phyloP scores from a whole-genome alignment of 306 rosid genomes.

The Myrica gale region DNA sequence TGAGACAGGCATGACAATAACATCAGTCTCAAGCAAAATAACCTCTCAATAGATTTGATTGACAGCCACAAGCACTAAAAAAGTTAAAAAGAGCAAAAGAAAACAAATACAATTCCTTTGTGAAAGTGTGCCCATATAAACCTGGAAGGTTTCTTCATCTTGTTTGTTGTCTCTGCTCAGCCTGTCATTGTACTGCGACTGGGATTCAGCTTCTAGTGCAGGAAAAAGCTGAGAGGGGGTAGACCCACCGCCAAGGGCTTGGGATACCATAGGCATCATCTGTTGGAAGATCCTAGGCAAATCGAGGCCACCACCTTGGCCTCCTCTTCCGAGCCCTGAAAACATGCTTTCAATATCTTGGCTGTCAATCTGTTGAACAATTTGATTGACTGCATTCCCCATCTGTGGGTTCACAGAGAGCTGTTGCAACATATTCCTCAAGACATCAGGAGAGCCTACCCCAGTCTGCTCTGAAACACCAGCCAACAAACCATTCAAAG shows the following conservation, averaged over 20 bases:
- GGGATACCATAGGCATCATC: constrained; percentile 97
- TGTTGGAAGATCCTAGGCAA: constrained; percentile 88
- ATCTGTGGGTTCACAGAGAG: constrained; percentile 88
- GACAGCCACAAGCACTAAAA: neutral
- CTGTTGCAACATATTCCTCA: constrained; percentile 91
- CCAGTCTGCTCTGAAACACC: constrained; percentile 94
- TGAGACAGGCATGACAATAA: neutral
- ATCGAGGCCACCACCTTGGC: constrained; percentile 77
- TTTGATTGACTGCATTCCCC: constrained; percentile 76
- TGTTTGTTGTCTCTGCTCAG: constrained; percentile 34
- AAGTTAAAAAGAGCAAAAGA: neutral
- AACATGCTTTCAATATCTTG: constrained; percentile 73
- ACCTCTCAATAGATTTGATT: neutral
- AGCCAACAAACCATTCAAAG: constrained; percentile 74
- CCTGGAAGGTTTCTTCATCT: constrained; percentile 56
- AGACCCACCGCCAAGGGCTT: constrained; percentile 59
- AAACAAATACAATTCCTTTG: constrained; percentile 17
- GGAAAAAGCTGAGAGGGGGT: constrained; percentile 42
- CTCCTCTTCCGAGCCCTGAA: constrained; percentile 65
- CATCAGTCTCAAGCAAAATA: neutral
- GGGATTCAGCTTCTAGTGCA: constrained; percentile 43
- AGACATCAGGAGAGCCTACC: constrained; percentile 74
- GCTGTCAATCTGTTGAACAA: constrained; percentile 76
- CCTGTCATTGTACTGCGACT: constrained; percentile 28
- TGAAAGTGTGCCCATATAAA: constrained; percentile 28